Evolutionary conservation across 345 rosid genomes (phyloP).

Genomic region (Trapa incisa): DNA sequence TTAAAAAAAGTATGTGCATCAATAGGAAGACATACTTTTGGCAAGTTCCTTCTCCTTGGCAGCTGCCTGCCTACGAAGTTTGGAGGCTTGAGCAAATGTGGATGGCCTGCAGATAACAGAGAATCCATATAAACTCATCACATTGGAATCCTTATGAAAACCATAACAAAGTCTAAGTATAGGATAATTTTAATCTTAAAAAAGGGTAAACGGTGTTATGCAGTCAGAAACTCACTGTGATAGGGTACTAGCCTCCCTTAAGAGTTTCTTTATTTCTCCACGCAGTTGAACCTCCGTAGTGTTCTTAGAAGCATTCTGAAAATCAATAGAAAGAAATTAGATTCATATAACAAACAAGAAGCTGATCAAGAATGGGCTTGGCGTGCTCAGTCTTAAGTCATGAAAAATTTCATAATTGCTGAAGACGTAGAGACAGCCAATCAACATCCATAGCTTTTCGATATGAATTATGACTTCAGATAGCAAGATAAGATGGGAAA

Average conservation of each 20-base stretch:
- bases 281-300: conserved; percentile 42
- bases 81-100: conserved; percentile 42
- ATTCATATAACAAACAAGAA: neutral
- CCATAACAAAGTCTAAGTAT: neutral
- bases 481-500: neutral
- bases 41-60: conserved; percentile 85
- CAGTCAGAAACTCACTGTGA: conserved; percentile 47
- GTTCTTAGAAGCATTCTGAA: conserved; percentile 41
- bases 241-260: conserved; percentile 58
- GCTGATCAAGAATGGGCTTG: neutral
- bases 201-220: neutral
- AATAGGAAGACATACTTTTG: conserved; percentile 25
- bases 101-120: conserved; percentile 46
- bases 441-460: neutral
- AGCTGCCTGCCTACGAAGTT: conserved; percentile 16
- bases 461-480: neutral
- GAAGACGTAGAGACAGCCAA: neutral
- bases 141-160: neutral
- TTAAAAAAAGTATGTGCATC: neutral
- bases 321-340: neutral
- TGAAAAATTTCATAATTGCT: neutral
- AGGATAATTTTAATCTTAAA: neutral
- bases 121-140: neutral
- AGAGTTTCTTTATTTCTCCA: conserved; percentile 56
- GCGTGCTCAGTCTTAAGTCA: neutral